Percentiles rank a stretch among this genome's conserved stretches.
Conservation (phyloP, 2,329 filamentous ascomycete species). For the Tolypocladium tundrense region DNA sequence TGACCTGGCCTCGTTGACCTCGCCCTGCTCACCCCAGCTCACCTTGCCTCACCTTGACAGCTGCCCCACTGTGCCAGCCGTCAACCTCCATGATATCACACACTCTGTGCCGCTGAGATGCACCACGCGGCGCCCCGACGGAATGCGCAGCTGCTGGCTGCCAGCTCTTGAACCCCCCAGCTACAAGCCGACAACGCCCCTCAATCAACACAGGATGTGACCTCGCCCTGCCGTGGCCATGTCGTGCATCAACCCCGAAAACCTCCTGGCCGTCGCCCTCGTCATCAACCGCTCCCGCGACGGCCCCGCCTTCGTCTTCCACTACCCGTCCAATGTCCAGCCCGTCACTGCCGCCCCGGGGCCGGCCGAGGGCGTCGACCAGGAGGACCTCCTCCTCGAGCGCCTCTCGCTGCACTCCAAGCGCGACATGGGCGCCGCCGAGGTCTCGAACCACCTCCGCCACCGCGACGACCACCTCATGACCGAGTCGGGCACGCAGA, state of each 20-base stretch:
- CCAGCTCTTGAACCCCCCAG: background rate
- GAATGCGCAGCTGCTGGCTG: background rate
- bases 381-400: constrained; percentile 42
- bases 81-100: background rate
- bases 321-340: constrained; percentile 61
- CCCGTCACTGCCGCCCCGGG: constrained; percentile 23
- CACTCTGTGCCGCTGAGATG: background rate
- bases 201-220: background rate
- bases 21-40: background rate
- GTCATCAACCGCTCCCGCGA: constrained; percentile 66
- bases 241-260: constrained; percentile 41
- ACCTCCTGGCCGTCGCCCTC: constrained; percentile 61
- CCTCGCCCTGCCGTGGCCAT: constrained; percentile 18
- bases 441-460: constrained; percentile 33
- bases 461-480: constrained; percentile 45
- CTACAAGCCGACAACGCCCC: too few species aligned
- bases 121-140: background rate
- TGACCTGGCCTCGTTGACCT: background rate
- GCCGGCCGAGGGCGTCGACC: constrained; percentile 25
- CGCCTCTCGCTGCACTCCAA: constrained; percentile 29
- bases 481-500: constrained; percentile 44
- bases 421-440: constrained; percentile 20
- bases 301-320: constrained; percentile 75
- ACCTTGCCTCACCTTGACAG: background rate
- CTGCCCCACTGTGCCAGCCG: background rate